Evolutionary conservation across 176 grass and related monocot species (phyloP).

Genomic region (Alloteropsis semialata): DNA sequence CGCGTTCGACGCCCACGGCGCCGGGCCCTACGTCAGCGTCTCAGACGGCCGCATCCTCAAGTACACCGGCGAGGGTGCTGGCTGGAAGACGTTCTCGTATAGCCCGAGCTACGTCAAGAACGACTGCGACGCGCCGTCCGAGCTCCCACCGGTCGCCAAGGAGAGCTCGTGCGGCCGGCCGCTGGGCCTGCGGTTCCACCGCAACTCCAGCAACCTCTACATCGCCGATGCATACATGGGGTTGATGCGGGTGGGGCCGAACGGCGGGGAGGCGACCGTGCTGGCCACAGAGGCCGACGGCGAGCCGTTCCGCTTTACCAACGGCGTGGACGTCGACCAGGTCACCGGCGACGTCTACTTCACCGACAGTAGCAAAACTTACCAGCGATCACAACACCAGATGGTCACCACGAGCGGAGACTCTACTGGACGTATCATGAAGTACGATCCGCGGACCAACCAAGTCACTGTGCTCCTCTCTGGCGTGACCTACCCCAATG

Average conservation of each 20-base stretch:
- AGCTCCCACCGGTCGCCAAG: too few relatives aligned
- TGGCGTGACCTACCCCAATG: too few relatives aligned
- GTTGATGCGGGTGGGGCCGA: constrained; percentile 53
- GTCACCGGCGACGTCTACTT: constrained; percentile 79
- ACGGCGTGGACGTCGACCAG: constrained; percentile 90
- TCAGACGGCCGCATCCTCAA: constrained; percentile 78
- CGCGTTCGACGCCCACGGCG: constrained; percentile 66
- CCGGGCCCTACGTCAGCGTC: constrained; percentile 80
- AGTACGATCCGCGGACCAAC: too few relatives aligned
- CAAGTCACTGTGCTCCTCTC: too few relatives aligned
- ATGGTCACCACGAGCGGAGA: too few relatives aligned
- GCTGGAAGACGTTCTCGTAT: too few relatives aligned
- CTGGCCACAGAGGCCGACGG: constrained; percentile 60
- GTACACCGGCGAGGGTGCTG: too few relatives aligned
- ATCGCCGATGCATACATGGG: constrained; percentile 86
- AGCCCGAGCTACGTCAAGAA: too few relatives aligned
- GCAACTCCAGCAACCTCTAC: constrained; percentile 63
- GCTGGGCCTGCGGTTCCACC: constrained; percentile 83
- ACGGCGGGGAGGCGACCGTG: constrained; percentile 49
- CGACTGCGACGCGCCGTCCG: too few relatives aligned
- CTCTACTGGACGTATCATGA: too few relatives aligned
- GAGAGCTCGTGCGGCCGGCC: constrained; percentile 85
- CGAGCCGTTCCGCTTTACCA: constrained; percentile 66
- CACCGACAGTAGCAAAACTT: constrained; percentile 74
- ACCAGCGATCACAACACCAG: too few relatives aligned